Evolutionary conservation across 2,329 filamentous ascomycete genomes (phyloP).

Genomic region (Penicillium sp.): DNA sequence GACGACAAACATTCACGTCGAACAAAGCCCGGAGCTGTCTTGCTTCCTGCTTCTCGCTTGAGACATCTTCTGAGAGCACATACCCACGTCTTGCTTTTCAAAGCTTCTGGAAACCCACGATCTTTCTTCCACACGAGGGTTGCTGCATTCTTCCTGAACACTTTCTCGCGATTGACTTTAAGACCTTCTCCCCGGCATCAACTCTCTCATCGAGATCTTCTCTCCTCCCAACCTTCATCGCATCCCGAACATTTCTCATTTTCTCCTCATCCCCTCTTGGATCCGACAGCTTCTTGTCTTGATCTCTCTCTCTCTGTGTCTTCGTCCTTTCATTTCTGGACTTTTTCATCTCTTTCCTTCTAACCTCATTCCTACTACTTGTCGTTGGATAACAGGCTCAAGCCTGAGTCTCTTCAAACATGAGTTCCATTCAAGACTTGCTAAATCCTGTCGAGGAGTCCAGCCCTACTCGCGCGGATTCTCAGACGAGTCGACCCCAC

Average conservation of each 20-base stretch:
- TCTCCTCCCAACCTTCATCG: neutral
- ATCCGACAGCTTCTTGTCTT: neutral
- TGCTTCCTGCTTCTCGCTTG: constrained; percentile 6
- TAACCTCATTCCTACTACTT: too few relatives aligned
- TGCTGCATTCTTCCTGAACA: constrained; percentile 9
- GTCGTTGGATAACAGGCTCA: too few relatives aligned
- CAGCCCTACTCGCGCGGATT: neutral
- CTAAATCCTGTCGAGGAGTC: constrained; percentile 55
- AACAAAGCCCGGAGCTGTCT: constrained; percentile 23
- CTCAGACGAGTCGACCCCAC: neutral
- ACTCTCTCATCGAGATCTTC: too few relatives aligned
- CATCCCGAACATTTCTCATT: neutral
- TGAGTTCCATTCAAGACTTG: constrained; percentile 61
- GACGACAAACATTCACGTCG: too few relatives aligned
- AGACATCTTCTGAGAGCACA: constrained; percentile 8
- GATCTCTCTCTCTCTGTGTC: constrained; percentile 5
- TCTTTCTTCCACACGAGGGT: constrained; percentile 12
- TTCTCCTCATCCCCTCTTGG: neutral
- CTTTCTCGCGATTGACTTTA: neutral
- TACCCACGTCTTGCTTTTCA: constrained; percentile 8
- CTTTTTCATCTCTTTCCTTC: neutral
- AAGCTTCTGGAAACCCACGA: constrained; percentile 23
- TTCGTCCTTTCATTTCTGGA: constrained; percentile 6
- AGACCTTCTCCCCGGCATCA: too few relatives aligned
- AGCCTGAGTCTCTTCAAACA: constrained; percentile 25